phyloP scores from a whole-genome alignment of 2,329 filamentous ascomycete species.

The Colletotrichum sp. region DNA sequence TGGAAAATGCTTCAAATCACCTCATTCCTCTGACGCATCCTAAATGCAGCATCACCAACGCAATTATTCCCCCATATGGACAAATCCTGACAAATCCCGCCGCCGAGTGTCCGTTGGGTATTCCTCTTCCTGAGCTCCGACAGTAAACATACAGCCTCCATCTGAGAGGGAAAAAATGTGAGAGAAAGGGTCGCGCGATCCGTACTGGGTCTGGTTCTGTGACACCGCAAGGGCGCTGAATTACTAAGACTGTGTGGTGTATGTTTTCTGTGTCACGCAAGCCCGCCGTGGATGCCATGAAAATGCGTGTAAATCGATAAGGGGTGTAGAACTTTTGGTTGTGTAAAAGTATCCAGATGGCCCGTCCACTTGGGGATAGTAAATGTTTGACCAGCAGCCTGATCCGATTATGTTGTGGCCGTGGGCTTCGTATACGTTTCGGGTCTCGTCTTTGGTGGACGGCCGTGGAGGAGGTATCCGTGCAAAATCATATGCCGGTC shows the following conservation, averaged over 20 bases:
- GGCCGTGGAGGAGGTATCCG: neutral
- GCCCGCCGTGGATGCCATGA: constrained; percentile 7
- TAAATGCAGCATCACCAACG: constrained; percentile 2
- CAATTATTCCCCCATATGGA: constrained; percentile 2
- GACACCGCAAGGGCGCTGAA: neutral
- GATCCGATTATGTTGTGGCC: constrained; percentile 7
- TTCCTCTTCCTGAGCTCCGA: constrained; percentile 9
- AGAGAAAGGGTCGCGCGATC: neutral
- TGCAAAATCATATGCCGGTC: neutral
- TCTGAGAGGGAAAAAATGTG: neutral
- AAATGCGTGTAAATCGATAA: neutral
- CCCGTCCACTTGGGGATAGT: neutral
- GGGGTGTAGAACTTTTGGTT: neutral
- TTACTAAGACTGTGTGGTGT: neutral
- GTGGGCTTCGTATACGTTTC: constrained; percentile 14
- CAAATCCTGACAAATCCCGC: constrained; percentile 10
- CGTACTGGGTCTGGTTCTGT: neutral
- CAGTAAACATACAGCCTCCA: constrained; percentile 12
- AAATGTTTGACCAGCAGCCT: neutral
- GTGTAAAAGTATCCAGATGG: neutral
- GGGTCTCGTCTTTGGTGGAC: neutral
- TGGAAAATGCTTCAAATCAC: constrained; percentile 9
- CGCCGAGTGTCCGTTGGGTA: constrained; percentile 14
- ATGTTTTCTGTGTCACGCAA: neutral
- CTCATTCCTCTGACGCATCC: constrained; percentile 6